A percentile compares a stretch with the other conserved stretches of the same genome.
Evolutionary conservation across 225 moss, liverwort and hornwort species (phyloP).

Genomic region (Sphagnum tenellum): DNA sequence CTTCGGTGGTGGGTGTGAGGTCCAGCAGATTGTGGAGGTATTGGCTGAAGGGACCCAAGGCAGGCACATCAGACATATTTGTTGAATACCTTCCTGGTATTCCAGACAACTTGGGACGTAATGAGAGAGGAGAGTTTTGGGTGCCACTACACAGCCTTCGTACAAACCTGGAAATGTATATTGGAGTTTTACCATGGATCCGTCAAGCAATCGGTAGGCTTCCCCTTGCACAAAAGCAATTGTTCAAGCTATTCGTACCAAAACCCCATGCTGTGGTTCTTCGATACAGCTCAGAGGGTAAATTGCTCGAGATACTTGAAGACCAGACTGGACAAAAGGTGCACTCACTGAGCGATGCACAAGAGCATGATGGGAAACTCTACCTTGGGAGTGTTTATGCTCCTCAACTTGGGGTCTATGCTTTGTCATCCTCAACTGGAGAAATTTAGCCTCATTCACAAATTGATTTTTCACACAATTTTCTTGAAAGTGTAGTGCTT

Average conservation of each 20-base stretch:
- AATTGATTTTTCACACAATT: too few relatives aligned
- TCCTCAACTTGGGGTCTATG: conserved; percentile 40
- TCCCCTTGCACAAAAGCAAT: conserved; percentile 26
- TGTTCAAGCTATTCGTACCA: conserved; percentile 23
- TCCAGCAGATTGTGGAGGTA: conserved; percentile 36
- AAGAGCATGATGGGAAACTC: conserved; percentile 48
- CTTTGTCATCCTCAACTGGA: conserved; percentile 10
- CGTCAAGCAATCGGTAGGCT: conserved; percentile 37
- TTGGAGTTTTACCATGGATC: conserved; percentile 33
- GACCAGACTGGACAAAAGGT: conserved; percentile 42
- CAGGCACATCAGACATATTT: conserved; percentile 37
- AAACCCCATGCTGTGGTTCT: conserved; percentile 37
- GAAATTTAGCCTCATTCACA: not conserved
- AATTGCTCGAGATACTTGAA: conserved; percentile 44
- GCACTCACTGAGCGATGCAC: conserved; percentile 38
- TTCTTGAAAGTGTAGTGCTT: too few relatives aligned
- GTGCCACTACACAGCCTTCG: conserved; percentile 38
- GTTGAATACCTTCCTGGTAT: conserved; percentile 38
- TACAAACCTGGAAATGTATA: conserved; percentile 25
- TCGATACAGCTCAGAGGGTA: conserved; percentile 33
- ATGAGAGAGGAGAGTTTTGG: conserved; percentile 47
- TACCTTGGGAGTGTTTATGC: conserved; percentile 39
- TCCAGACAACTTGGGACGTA: conserved; percentile 55
- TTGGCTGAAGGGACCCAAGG: conserved; percentile 46
- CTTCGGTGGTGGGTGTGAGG: too few relatives aligned